Evolutionary conservation across 2,329 filamentous ascomycete genomes (phyloP).

Genomic region (Diaporthe destruens): DNA sequence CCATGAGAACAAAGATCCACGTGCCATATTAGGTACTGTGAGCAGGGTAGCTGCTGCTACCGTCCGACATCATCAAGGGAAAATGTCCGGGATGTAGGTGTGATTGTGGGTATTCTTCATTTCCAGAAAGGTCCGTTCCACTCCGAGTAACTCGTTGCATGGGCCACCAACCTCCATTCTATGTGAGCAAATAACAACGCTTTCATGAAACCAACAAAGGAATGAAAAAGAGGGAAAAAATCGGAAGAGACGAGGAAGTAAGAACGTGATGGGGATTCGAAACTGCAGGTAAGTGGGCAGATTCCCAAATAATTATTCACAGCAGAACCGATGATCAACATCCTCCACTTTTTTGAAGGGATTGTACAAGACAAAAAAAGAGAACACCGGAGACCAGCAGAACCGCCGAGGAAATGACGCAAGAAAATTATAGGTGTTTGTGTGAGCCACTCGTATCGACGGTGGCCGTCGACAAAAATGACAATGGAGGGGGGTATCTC

Average conservation of each 20-base stretch:
- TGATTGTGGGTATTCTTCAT: conserved; percentile 35
- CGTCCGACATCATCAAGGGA: conserved; percentile 13
- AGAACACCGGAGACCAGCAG: conserved; percentile 3
- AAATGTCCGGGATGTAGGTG: conserved; percentile 14
- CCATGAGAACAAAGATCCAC: conserved; percentile 22
- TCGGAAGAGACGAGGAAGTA: neutral
- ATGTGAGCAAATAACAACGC: conserved; percentile 28
- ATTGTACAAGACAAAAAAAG: neutral
- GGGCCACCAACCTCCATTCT: conserved; percentile 26
- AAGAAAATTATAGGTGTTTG: conserved; percentile 34
- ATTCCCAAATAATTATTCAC: conserved; percentile 12
- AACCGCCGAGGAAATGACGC: conserved; percentile 25
- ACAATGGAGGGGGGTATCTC: conserved; percentile 41
- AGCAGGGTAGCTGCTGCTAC: conserved; percentile 22
- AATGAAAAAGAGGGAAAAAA: neutral
- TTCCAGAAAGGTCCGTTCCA: conserved; percentile 33
- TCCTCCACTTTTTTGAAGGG: conserved; percentile 17
- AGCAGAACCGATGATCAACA: conserved; percentile 34
- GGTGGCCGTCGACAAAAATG: conserved; percentile 16
- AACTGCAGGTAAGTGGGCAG: conserved; percentile 18
- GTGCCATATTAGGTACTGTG: conserved; percentile 22
- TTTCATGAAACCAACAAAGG: conserved; percentile 24
- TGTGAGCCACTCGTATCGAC: conserved; percentile 27
- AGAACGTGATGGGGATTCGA: neutral
- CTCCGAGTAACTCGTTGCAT: conserved; percentile 31